These are phyloP conservation scores for Pichia eremophila DNA, from an alignment of 805 yeast species.

Conservation along the genomic window DNA sequence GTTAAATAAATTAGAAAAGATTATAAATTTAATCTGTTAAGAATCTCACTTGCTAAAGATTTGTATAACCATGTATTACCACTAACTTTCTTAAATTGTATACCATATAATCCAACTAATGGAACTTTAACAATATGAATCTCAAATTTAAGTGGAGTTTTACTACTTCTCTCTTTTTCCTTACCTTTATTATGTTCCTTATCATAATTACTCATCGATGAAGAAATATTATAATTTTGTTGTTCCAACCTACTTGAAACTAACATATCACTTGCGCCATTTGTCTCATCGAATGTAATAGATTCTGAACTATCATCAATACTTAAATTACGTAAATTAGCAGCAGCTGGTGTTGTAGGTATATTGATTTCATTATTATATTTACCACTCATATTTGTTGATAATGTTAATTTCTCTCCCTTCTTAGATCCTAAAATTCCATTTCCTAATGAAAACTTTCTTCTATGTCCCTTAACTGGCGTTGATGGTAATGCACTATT, in stretches of 20 bases:
- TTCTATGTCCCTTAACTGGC: conserved; percentile 38
- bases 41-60: conserved; percentile 77
- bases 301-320: conserved; percentile 51
- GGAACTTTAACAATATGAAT: conserved; percentile 90
- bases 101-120: conserved; percentile 81
- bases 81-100: conserved; percentile 84
- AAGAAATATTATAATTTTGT: conserved; percentile 16
- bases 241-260: conserved; percentile 52
- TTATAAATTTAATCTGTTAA: conserved; percentile 59
- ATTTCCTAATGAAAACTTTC: conserved; percentile 58
- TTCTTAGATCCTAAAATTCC: conserved; percentile 38
- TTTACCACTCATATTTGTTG: conserved; percentile 36
- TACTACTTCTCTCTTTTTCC: conserved; percentile 10
- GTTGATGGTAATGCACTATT: conserved; percentile 7
- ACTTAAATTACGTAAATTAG: conserved; percentile 26
- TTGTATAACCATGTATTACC: conserved; percentile 96
- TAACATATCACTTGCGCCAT: conserved; percentile 50
- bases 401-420: conserved; percentile 28
- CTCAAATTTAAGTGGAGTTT: conserved; percentile 76
- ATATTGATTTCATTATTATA: conserved; percentile 20
- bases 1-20: background rate
- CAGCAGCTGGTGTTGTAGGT: conserved; percentile 32
- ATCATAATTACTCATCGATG: background rate
- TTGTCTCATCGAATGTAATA: conserved; percentile 43
- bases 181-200: background rate